A percentile compares a stretch with the other conserved stretches of the same genome.
Evolutionary conservation across 768 basidiomycete species (phyloP).

Genomic region (Glaciozyma antarctica): DNA sequence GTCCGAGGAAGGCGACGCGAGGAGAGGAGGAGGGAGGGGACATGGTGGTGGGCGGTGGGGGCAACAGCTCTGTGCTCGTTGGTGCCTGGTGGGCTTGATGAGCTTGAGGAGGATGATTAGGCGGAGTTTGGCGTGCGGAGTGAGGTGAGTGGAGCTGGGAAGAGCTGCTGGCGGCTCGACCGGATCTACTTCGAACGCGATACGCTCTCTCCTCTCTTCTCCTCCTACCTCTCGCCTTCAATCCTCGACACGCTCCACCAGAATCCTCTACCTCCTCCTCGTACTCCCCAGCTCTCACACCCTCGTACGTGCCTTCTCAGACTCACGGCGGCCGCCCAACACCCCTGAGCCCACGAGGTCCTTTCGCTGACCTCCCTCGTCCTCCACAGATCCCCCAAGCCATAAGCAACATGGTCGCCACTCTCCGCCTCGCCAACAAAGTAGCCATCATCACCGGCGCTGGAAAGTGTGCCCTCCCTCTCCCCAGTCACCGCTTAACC

Average conservation of each 20-base stretch:
- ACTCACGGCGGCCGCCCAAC: no score
- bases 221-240: no score
- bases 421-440: slow-evolving; percentile 40
- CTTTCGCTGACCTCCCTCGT: no score
- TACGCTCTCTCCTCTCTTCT: no score
- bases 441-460: slow-evolving; percentile 78
- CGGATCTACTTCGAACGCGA: no score
- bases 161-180: no score
- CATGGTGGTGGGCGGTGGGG: not conserved
- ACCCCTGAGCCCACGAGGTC: no score
- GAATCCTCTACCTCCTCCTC: no score
- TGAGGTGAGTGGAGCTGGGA: no score
- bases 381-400: no score
- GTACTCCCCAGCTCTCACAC: not conserved
- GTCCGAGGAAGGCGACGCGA: slow-evolving; percentile 33
- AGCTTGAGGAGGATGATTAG: no score
- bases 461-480: slow-evolving; percentile 45
- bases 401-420: not conserved
- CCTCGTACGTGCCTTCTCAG: not conserved
- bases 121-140: not conserved
- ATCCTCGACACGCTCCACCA: no score
- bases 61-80: not conserved
- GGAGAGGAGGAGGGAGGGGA: not conserved
- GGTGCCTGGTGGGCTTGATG: not conserved
- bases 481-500: not conserved